Base-by-base conservation (phyloP, 2,329 filamentous ascomycete species). In the Fusarium sp. region DNA sequence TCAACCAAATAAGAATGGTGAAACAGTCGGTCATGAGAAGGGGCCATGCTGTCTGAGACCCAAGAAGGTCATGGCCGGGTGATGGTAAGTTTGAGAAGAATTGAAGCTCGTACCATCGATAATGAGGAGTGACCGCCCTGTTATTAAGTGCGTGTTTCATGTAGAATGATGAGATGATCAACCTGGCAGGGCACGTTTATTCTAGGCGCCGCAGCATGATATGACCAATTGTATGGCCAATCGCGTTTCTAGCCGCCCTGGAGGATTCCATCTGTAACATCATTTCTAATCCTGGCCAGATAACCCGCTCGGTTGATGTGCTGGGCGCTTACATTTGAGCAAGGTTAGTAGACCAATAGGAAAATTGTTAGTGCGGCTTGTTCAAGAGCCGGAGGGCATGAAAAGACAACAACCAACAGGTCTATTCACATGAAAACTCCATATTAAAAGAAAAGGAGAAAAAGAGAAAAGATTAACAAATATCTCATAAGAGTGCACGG, bases 401-500 rank as follows among this genome's bases (percentile, higher is more conserved):
- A 49, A 11, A 22, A 13, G 27, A 32, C 34, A 37, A n/a, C 34
- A 37, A n/a, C 34, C 18, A 37, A 37, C 34, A n/a, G 10, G 34
- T n/a, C 18, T 12, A n/a, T 4, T 37, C 18, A 12, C 34, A n/a
- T n/a, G 18, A 18, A n/a, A n/a, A 12, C 6, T n/a, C 6, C 10
- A 37, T 37, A 1, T 4, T n/a, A 0, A n/a, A 37, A 9, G 18
- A 11, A 10, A 37, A 11, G 2, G 10, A 11, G 5, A n/a, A 30
- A 4, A 11, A 7, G 18, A 11, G 20, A 20, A 20, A 37, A 3
- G 0, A 13, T 3, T 2, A 11, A 13, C 1, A 10, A 6, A 37
- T 6, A 10, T 5, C 11, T 3, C 9, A n/a, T 11, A 11, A 37
- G 0, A 18, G 18, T 2, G 9, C 3, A 11, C 18, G 6, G 6